Evolutionary conservation across 495 filamentous ascomycete genomes (phyloP).

Genomic region (Xylaria nigripes): DNA sequence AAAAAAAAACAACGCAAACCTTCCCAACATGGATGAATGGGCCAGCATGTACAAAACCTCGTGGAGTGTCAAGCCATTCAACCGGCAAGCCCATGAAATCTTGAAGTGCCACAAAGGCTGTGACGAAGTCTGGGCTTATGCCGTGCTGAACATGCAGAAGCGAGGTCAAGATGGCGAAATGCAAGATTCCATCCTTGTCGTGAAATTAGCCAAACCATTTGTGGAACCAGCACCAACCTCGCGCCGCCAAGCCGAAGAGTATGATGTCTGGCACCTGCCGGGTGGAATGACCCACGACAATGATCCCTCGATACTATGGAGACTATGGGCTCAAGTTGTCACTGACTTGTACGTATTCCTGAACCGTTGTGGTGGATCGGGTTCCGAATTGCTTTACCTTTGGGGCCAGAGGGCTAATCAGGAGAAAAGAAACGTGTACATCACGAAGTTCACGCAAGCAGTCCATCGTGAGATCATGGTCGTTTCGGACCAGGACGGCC

Average conservation of each 20-base stretch:
- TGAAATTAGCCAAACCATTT: not conserved
- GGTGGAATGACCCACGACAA: not conserved
- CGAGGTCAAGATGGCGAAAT: not conserved
- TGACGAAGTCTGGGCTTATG: not conserved
- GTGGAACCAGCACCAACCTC: not conserved
- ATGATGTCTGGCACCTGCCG: not conserved
- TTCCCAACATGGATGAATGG: not conserved
- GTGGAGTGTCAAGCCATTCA: not conserved
- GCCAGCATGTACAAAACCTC: not conserved
- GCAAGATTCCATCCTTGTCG: not conserved
- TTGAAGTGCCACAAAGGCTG: not conserved
- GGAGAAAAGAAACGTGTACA: not conserved
- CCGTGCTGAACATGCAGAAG: not conserved
- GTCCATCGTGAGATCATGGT: not conserved
- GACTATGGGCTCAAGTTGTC: not conserved
- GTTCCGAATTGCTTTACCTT: too few species aligned
- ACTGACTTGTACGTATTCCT: not conserved
- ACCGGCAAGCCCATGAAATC: not conserved
- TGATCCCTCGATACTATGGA: not conserved
- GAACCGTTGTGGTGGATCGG: not conserved
- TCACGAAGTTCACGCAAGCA: not conserved
- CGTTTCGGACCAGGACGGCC: not conserved
- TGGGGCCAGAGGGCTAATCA: not conserved
- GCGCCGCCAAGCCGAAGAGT: not conserved
- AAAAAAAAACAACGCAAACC: not conserved